A percentile compares a stretch with the other conserved stretches of the same genome.
Conservation (phyloP, 2,329 filamentous ascomycete genomes). For the Sporothrix protearum region DNA sequence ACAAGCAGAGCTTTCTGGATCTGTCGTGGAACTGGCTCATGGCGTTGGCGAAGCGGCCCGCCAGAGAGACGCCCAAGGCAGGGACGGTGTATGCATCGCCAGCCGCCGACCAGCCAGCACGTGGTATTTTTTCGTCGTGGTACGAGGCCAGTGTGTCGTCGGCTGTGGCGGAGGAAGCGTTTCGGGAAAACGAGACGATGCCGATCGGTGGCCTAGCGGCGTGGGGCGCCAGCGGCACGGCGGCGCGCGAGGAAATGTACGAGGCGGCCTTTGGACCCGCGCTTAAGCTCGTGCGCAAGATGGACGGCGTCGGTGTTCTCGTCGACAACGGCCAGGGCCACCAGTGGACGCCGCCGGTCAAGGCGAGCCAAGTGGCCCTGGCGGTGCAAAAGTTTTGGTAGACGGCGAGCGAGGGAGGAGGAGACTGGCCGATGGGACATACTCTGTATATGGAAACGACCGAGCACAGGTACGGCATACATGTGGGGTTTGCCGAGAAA, state of each 20-base stretch:
- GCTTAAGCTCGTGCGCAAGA: conserved; percentile 32
- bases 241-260: conserved; percentile 28
- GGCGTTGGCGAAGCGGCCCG: conserved; percentile 23
- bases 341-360: conserved; percentile 19
- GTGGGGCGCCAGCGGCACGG: conserved; percentile 29
- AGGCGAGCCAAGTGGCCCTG: neutral
- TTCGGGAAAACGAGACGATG: conserved; percentile 32
- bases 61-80: neutral
- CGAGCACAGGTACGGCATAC: neutral
- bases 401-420: neutral
- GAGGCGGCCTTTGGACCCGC: conserved; percentile 31
- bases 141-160: conserved; percentile 35
- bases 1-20: conserved; percentile 30
- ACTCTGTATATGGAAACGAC: neutral
- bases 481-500: neutral
- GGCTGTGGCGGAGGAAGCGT: conserved; percentile 29
- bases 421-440: neutral
- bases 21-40: conserved; percentile 30
- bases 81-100: conserved; percentile 19
- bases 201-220: conserved; percentile 29
- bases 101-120: conserved; percentile 22
- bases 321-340: conserved; percentile 28
- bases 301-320: conserved; percentile 34
- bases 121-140: conserved; percentile 32
- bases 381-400: conserved; percentile 26